Evolutionary conservation across 2,329 filamentous ascomycete species (phyloP), one percentile per base, ranked within the genome.

Genomic region (Phaeoacremonium minimum): DNA sequence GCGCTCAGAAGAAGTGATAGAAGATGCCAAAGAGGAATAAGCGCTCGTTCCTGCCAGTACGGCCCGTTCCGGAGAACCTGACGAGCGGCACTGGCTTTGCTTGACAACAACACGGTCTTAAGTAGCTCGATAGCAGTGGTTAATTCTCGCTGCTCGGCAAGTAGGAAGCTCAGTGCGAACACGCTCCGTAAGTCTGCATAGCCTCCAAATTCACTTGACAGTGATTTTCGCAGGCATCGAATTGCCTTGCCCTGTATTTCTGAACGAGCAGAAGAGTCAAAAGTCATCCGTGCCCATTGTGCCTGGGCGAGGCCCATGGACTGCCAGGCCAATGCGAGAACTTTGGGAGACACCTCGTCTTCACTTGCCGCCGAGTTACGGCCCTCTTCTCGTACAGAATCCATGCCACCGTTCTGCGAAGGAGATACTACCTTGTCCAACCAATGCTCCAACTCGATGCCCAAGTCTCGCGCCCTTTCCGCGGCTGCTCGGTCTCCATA

Each of bases 11-110:
- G 70, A 16, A 98, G 71, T 1, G 88, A 83, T 32, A 98, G 72
- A 13, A 98, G 71, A 66, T 98, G 93, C 90, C 93, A 96, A 16
- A 96, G 63, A 3, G 90, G 83, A 16, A 97, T 80, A 20, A 83
- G 61, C 6, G 75, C 72, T 32, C 78, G 69, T 54, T 88, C 81
- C 38, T 78, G 72, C 73, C 73, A 79, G 46, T 72, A 76, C 2
- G 67, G 65, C 0, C 71, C 70, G 33, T 67, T 61, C 28, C 62
- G 57, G 4, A 67, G 50, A 30, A 63, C 60, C 30, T 69, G 66
- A 28, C 67, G 63, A 14, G 61, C 63, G 18, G 63, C 64, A 3
- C 65, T 51, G 5, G 66, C 63, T 42, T 73, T 76, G 30, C 71
- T 74, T 4, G 80, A 70, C 30, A 83, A 71, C 30, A 97, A 67